Conservation (phyloP, 176 grass and related monocot species). For the Aegilops speltoides region DNA sequence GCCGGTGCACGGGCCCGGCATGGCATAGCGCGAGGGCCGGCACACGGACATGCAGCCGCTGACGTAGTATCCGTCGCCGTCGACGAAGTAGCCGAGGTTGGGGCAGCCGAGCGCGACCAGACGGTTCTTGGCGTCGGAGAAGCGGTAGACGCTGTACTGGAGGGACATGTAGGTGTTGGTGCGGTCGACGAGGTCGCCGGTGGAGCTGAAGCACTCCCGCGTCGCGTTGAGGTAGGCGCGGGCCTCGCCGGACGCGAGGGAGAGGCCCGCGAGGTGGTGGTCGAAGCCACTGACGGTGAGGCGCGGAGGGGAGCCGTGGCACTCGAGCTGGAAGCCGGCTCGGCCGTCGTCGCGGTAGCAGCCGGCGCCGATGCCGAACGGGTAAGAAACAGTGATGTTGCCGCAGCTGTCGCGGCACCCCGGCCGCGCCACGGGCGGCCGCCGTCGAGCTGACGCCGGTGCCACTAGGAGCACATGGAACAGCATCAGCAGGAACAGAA, state of each 20-base stretch:
- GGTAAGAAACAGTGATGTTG: constrained; percentile 49
- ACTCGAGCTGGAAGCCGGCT: constrained; percentile 1
- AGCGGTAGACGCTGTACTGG: background rate
- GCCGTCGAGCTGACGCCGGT: background rate
- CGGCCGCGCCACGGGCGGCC: background rate
- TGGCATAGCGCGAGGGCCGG: background rate
- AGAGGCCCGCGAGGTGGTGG: constrained; percentile 22
- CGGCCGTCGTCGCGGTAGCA: constrained; percentile 25
- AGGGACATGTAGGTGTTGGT: background rate
- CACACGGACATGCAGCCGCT: constrained; percentile 53
- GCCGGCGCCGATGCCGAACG: constrained; percentile 41
- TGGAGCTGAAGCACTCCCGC: constrained; percentile 32
- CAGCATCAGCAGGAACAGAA: background rate
- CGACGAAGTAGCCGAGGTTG: constrained; percentile 38
- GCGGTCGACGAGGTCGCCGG: background rate
- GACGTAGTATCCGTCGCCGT: background rate
- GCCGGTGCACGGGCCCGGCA: constrained; percentile 30
- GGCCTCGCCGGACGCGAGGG: constrained; percentile 10
- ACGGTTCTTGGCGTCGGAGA: constrained; percentile 33
- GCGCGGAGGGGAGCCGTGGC: constrained; percentile 31
- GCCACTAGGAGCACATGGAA: background rate
- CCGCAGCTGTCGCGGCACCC: constrained; percentile 52
- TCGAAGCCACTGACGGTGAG: background rate
- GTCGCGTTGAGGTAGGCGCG: background rate
- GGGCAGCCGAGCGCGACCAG: constrained; percentile 38